A percentile compares a stretch with the other conserved stretches of the same genome.
Conservation (phyloP, 225 moss, liverwort and hornwort genomes). For the Antitrichia curtipendula region DNA sequence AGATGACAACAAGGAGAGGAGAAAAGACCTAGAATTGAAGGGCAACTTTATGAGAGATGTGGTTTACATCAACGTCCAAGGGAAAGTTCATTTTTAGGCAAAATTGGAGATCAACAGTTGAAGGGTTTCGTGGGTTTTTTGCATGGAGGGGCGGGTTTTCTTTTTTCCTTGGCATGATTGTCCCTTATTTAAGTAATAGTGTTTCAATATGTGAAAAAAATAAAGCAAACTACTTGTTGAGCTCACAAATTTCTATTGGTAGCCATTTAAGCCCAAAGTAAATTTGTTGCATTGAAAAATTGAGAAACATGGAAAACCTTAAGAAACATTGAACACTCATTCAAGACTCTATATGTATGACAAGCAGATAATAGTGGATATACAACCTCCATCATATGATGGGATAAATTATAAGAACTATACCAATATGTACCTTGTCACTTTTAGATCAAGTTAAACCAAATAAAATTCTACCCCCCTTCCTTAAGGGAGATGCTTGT, state of each 20-base stretch:
- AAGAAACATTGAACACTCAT: neutral
- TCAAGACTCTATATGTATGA: neutral
- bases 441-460: neutral
- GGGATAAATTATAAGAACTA: neutral
- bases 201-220: no score
- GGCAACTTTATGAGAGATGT: no score
- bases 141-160: no score
- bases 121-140: no score
- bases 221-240: neutral
- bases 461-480: neutral
- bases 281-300: neutral
- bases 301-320: neutral
- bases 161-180: no score
- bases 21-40: no score
- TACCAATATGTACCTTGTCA: accelerated
- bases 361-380: neutral
- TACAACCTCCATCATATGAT: neutral
- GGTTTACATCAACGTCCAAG: no score
- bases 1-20: no score
- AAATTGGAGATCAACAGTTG: no score
- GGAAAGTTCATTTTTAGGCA: no score
- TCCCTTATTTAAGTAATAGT: no score
- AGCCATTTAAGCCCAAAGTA: neutral
- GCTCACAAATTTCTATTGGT: neutral
- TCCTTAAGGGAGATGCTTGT: neutral